Base-by-base conservation (phyloP, 257 asterid species). In the Nyctanthes arbortristis region DNA sequence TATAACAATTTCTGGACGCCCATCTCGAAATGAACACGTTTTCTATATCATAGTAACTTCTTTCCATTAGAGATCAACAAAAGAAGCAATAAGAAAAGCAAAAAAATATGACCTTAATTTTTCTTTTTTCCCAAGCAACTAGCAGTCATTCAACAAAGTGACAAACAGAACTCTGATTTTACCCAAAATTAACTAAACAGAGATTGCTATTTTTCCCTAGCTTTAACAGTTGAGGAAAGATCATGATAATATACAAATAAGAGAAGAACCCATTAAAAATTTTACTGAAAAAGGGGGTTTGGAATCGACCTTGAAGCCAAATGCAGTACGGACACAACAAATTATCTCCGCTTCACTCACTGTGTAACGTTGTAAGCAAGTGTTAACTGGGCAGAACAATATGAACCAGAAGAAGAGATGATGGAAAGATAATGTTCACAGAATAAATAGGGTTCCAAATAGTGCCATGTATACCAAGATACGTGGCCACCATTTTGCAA, bases 401-500 rank as follows among this genome's bases (percentile, higher is more conserved):
- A 32, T 35, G 78, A 73, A 70, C 78, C 78, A 80, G 84, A 78
- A 63, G 77, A 75, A 28, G 47, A 77, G 96, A 84, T 87, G 77
- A 78, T 63, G 71, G 83, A 60, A 40, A 65, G 86, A 86, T 83
- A 79, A 75, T 69, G 92, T 87, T 73, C 88, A 81, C 84, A 76
- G 49, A 75, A 82, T 63, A 18, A 69, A 79, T 65, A 54, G 79
- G 63, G 63, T 43, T 14, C 36, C 16, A 43, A 79, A 71, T 4
- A 24, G 55, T 60, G 79, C 74, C 78, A 73, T 68, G 74, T 66
- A 65, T 77, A n/a, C 74, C 24, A 64, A 71, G 63, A 58, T 73
- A 77, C 73, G 77, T 78, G 81, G 79, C 82, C 87, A 68, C 40
- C 65, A 49, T 78, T n/a, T 78, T 43, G 72, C 73, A 62, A 63